Percentiles rank a stretch among this genome's conserved stretches.
Conservation (phyloP, 2,329 filamentous ascomycete species). For the Knufia petricola region DNA sequence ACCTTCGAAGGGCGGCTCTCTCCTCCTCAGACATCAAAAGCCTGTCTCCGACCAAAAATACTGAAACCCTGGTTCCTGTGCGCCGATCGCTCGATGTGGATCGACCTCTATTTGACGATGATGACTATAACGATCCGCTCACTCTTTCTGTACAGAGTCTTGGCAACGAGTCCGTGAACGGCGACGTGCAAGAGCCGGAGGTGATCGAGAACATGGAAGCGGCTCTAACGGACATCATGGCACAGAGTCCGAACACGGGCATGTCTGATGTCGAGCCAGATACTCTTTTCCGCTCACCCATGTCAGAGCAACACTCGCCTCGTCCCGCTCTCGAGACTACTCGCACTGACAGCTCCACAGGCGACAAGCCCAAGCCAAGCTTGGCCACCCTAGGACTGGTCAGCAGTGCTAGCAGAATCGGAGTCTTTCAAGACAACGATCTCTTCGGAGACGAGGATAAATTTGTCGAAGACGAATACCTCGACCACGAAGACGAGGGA, state of each 20-base stretch:
- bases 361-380: conserved; percentile 62
- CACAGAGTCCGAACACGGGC: conserved; percentile 51
- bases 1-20: conserved; percentile 50
- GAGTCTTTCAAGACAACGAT: conserved; percentile 85
- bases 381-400: conserved; percentile 86
- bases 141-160: conserved; percentile 69
- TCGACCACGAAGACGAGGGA: conserved; percentile 54
- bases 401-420: conserved; percentile 73
- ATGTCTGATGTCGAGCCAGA: conserved; percentile 30
- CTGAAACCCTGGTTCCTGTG: conserved; percentile 34
- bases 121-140: conserved; percentile 60
- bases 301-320: conserved; percentile 43
- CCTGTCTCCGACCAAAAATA: conserved; percentile 34
- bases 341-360: conserved; percentile 33
- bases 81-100: conserved; percentile 60
- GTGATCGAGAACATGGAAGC: conserved; percentile 90
- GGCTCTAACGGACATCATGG: conserved; percentile 85
- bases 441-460: conserved; percentile 83
- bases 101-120: conserved; percentile 67
- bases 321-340: conserved; percentile 53
- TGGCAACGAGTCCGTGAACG: conserved; percentile 55
- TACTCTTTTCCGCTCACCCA: conserved; percentile 29
- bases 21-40: conserved; percentile 51
- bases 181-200: conserved; percentile 53
- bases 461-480: conserved; percentile 75